Percentiles rank a stretch among this genome's conserved stretches.
Conservation (phyloP, 1,139 yeast species). For the Candida sanyaensis region DNA sequence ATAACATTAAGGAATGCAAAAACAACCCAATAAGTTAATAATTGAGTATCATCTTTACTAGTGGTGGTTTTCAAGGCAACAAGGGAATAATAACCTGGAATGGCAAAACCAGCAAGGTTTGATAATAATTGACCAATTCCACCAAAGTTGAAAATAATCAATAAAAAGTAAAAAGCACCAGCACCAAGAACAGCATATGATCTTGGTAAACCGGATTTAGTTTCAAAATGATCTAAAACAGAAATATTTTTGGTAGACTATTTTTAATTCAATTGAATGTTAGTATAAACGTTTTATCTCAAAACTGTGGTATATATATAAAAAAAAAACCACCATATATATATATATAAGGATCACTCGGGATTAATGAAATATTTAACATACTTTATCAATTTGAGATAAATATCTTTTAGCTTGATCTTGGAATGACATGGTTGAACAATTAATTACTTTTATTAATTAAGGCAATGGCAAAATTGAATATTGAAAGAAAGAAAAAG, state of each 20-base stretch:
- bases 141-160: constrained; percentile 86
- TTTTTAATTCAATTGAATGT: neutral
- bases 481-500: neutral
- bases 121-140: constrained; percentile 93
- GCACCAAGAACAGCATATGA: constrained; percentile 77
- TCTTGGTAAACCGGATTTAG: constrained; percentile 78
- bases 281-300: too few species aligned
- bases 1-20: constrained; percentile 86
- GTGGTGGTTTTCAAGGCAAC: constrained; percentile 75
- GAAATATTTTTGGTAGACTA: constrained; percentile 32
- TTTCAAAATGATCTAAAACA: constrained; percentile 58
- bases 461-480: neutral
- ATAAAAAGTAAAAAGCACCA: constrained; percentile 64
- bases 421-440: constrained; percentile 27
- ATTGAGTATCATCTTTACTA: constrained; percentile 77
- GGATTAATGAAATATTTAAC: constrained; percentile 15
- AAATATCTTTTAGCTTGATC: constrained; percentile 28
- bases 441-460: neutral
- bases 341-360: neutral
- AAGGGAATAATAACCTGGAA: constrained; percentile 90
- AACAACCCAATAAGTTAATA: constrained; percentile 95
- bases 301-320: too few species aligned
- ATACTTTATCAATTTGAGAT: constrained; percentile 30
- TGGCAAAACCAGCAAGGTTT: constrained; percentile 85
- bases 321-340: too few species aligned